Percentiles rank a stretch among this genome's conserved stretches.
Evolutionary conservation across 345 rosid species (phyloP).

Genomic region (Noccaea bulbosa): DNA sequence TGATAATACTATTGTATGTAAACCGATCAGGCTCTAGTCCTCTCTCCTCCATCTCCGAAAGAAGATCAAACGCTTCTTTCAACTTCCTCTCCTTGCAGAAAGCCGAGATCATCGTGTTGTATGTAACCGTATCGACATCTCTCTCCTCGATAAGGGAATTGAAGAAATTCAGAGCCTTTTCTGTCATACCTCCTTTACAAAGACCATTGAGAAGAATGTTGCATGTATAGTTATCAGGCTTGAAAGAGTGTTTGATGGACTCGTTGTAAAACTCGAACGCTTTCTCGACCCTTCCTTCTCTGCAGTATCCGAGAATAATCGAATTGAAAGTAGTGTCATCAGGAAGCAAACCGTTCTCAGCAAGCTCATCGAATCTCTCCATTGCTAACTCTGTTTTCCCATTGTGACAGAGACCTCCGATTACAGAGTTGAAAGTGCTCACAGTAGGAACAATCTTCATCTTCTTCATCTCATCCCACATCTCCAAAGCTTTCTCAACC

Average conservation of each 20-base stretch:
- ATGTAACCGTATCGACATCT: constrained; percentile 62
- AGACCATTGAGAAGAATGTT: constrained; percentile 82
- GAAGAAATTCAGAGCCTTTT: constrained; percentile 84
- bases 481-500: constrained; percentile 53
- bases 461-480: constrained; percentile 88
- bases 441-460: constrained; percentile 65
- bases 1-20: constrained; percentile 62
- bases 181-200: constrained; percentile 73
- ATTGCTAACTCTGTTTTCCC: constrained; percentile 73
- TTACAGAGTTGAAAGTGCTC: constrained; percentile 67
- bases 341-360: constrained; percentile 60
- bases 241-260: constrained; percentile 69
- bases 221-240: constrained; percentile 64
- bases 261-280: constrained; percentile 82
- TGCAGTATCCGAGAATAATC: constrained; percentile 73
- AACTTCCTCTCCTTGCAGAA: constrained; percentile 70
- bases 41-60: constrained; percentile 69
- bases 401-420: constrained; percentile 66
- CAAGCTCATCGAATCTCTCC: constrained; percentile 69
- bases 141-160: constrained; percentile 64
- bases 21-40: constrained; percentile 65
- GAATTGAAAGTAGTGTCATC: constrained; percentile 71
- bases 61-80: constrained; percentile 72
- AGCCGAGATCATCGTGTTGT: constrained; percentile 77
- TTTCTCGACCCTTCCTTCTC: constrained; percentile 69